Evolutionary conservation across 352 stramenopile species (phyloP).

Genomic region (Lagenidium sp.): DNA sequence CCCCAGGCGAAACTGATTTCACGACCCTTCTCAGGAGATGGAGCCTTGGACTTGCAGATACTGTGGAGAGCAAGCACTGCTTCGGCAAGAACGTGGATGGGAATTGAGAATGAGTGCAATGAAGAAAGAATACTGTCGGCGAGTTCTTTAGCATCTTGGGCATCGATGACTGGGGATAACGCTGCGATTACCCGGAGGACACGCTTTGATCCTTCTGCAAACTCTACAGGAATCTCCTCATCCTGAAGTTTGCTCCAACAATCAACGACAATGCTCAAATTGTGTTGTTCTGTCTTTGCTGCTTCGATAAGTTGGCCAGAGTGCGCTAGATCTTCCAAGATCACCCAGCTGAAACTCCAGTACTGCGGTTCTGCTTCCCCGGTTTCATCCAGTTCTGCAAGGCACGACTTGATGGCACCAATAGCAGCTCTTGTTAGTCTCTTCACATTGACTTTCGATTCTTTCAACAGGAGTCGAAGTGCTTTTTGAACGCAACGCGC

Average conservation of each 20-base stretch:
- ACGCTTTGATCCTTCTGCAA: conserved; percentile 70
- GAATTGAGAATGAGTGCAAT: conserved; percentile 66
- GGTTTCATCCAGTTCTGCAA: conserved; percentile 25
- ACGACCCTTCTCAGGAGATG: conserved; percentile 33
- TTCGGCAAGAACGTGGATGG: conserved; percentile 69
- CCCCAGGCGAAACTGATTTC: conserved; percentile 65
- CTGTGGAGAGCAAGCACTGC: conserved; percentile 61
- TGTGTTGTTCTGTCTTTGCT: conserved; percentile 40
- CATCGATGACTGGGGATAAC: conserved; percentile 61
- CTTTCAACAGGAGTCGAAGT: conserved; percentile 58
- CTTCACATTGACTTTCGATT: conserved; percentile 40
- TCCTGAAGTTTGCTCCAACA: conserved; percentile 78
- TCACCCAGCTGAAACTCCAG: conserved; percentile 79
- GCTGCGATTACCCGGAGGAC: conserved; percentile 78
- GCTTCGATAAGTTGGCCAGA: conserved; percentile 48
- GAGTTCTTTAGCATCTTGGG: conserved; percentile 65
- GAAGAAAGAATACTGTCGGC: conserved; percentile 64
- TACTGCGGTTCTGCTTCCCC: conserved; percentile 32
- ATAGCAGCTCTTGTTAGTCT: conserved; percentile 52
- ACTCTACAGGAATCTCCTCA: conserved; percentile 45
- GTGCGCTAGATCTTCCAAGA: conserved; percentile 70
- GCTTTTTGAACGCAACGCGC: conserved; percentile 66
- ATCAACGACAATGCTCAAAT: conserved; percentile 59
- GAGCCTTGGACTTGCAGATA: conserved; percentile 70
- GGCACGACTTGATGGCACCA: conserved; percentile 49